Percentiles rank a stretch among this genome's conserved stretches.
Evolutionary conservation across 495 filamentous ascomycete genomes (phyloP).

Genomic region (Aspergillus mulundensis): DNA sequence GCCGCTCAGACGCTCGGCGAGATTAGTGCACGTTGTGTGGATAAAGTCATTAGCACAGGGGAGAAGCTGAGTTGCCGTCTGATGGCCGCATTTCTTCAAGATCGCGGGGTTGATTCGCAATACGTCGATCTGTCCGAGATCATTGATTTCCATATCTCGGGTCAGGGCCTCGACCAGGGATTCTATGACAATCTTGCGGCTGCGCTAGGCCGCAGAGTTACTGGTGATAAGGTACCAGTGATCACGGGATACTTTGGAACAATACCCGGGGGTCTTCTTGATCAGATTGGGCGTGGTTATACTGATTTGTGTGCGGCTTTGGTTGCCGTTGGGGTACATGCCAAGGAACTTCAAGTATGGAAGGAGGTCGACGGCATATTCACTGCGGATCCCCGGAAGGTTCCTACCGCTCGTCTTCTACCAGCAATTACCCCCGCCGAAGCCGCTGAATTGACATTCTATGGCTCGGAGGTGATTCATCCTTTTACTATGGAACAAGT

Average conservation of each 20-base stretch:
- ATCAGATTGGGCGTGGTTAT: slow-evolving; percentile 80
- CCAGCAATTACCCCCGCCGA: slow-evolving; percentile 78
- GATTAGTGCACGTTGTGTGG: slow-evolving; percentile 76
- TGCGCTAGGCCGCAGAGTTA: slow-evolving; percentile 63
- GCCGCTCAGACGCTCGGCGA: slow-evolving; percentile 59
- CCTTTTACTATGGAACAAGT: slow-evolving; percentile 99
- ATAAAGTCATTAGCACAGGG: slow-evolving; percentile 86
- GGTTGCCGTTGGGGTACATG: slow-evolving; percentile 70
- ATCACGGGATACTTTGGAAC: slow-evolving; percentile 85
- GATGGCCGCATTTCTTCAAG: slow-evolving; percentile 75
- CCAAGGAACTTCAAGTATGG: slow-evolving; percentile 84
- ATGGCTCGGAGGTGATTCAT: slow-evolving; percentile 94
- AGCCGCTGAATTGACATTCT: slow-evolving; percentile 87
- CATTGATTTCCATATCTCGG: slow-evolving; percentile 55
- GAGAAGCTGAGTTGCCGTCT: slow-evolving; percentile 91
- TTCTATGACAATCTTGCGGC: slow-evolving; percentile 74
- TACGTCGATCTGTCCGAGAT: slow-evolving; percentile 83
- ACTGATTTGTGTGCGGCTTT: slow-evolving; percentile 86
- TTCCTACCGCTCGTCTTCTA: slow-evolving; percentile 76
- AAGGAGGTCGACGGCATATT: slow-evolving; percentile 93
- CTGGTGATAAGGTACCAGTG: slow-evolving; percentile 70
- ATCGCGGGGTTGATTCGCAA: slow-evolving; percentile 72
- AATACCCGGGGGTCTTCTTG: slow-evolving; percentile 74
- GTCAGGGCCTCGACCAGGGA: slow-evolving; percentile 62
- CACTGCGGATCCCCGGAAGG: slow-evolving; percentile 82